Base-by-base conservation (phyloP, 176 grass and related monocot genomes). In the Zoysia japonica region DNA sequence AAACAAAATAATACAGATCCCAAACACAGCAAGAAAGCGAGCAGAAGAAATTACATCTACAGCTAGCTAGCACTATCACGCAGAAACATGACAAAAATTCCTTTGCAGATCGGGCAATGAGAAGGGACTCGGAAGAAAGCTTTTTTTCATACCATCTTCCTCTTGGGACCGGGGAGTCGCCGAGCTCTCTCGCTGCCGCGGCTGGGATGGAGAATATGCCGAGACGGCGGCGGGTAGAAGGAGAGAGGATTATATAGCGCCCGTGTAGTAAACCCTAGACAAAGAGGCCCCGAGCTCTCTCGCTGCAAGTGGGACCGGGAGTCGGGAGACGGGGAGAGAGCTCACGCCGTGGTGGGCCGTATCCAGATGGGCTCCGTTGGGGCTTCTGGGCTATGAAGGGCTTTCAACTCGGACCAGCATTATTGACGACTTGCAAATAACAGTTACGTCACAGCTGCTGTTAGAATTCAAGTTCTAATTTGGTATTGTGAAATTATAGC, bases 61-160 rank as follows among this genome's bases (percentile, higher is more conserved):
- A 6, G 5, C 12, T 37, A 47, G 0, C 7, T 19, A 45, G 8
- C 3, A 17, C n/a, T 4, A 68, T 40, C 1, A 68, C 50, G 50
- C 19, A 3, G 46, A 9, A 37, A 45, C 2, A 14, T 9, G 67
- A 14, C 36, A 43, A 19, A 28, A 36, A 9, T 42, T 39, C 15
- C 8, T 28, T 1, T 35, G 43, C 12, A 17, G 37, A 77, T 44
- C 8, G 2, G 59, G 11, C 11, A 39, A 1, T 16, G 16, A 47
- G 0, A 2, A 28, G 4, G 50, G 7, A 36, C 3, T 11, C 0
- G 65, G 54, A 28, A 6, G 62, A 13, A 49, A 11, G 28, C 28
- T 28, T 28, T 28, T 28, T 28, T 28, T 28, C 28, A 65, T 83
- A 87, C 79, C 85, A 82, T 87, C 85, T 78, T 87, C 47, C 63